phyloP scores from a whole-genome alignment of 257 asterid genomes.

The Solanum ossicruentum region DNA sequence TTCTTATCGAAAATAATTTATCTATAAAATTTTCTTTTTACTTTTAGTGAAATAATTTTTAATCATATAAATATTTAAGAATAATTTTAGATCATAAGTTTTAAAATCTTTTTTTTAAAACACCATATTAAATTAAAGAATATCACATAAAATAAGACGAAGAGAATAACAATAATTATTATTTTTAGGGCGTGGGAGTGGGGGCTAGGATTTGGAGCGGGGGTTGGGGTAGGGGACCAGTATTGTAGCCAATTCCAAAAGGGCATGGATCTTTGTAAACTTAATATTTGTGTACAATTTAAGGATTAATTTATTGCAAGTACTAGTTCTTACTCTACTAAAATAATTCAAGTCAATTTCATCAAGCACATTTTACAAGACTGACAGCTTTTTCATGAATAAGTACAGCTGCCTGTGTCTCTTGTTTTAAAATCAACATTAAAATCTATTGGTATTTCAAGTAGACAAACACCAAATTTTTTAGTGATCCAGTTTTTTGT shows the following conservation, averaged over 20 bases:
- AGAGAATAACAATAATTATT: no score
- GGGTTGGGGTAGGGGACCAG: background rate
- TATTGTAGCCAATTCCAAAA: background rate
- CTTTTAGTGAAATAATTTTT: no score
- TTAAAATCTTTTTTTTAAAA: no score
- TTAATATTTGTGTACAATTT: background rate
- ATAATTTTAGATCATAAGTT: no score
- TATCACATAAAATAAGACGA: no score
- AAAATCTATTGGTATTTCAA: background rate
- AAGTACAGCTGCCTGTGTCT: slow-evolving; percentile 5
- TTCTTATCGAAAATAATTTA: no score
- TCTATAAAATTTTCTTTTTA: no score
- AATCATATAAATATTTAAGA: no score
- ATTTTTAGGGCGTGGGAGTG: background rate
- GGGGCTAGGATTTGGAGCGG: background rate
- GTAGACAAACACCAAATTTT: background rate
- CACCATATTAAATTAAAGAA: no score
- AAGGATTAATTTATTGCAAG: background rate
- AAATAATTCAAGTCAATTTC: slow-evolving; percentile 4
- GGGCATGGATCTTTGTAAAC: background rate
- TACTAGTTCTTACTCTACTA: background rate
- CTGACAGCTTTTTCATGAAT: slow-evolving; percentile 1
- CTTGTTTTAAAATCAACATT: background rate
- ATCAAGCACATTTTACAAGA: slow-evolving; percentile 2
- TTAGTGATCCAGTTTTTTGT: background rate